Evolutionary conservation across 2,329 filamentous ascomycete genomes (phyloP), one percentile per base, ranked within the genome.

Genomic region (Fusarium equiseti): DNA sequence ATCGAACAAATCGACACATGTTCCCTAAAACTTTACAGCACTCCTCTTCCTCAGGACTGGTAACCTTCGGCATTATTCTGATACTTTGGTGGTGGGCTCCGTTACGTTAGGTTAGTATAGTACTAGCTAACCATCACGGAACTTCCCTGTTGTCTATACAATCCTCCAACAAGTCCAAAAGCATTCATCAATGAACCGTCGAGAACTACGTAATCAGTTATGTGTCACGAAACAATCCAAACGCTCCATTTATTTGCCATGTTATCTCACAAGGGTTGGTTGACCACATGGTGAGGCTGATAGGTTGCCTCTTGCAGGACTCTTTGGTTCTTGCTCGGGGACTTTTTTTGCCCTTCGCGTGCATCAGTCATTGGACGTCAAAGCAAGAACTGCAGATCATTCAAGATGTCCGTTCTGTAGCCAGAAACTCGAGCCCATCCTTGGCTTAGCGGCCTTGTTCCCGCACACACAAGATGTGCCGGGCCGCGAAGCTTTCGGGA

Each of bases 401-500:
- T 43, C 24, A 53, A 53, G 24, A 26, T 53, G 24, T 26, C 26
- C 24, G 10, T 27, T 38, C 35, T 38, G 35, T 38, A 38, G 35
- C 27, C 51, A 59, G 46, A 45, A 44, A 62, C 51, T 49, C 48
- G 31, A 55, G 27, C 63, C 64, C 63, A 44, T 52, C 45, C 59
- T 59, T 57, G 49, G 57, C 38, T 63, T 65, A 70, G 68, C 42
- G 63, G 63, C 67, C 50, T 63, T 59, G 44, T 68, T 68, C 63
- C 68, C 68, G 68, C 63, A 54, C 67, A 63, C 51, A 71, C 67
- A 71, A 55, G 58, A 60, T 58, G 58, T 68, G 50, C 49, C 68
- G 68, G 63, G 35, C 68, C 68, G 68, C 51, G 68, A 70, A 71
- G 63, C 63, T 70, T 64, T 71, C 68, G 68, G 68, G 46, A 71